Percentiles rank a stretch among this genome's conserved stretches.
Conservation (phyloP, 345 rosid genomes). For the Adansonia digitata region DNA sequence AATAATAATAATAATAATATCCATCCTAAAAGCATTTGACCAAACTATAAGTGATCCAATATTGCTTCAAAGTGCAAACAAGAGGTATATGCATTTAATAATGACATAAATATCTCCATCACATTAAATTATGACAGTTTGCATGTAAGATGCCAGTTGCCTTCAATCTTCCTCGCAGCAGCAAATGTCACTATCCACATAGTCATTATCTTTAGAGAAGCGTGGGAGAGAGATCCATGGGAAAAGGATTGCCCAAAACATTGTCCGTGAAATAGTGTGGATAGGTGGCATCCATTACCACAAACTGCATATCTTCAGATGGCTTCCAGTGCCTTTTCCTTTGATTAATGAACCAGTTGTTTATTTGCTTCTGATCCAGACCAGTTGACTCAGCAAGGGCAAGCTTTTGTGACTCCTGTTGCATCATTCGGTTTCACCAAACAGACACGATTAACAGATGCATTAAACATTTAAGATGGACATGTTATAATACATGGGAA, state of each 20-base stretch:
- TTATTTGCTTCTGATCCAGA: slow-evolving; percentile 92
- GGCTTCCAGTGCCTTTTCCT: slow-evolving; percentile 99
- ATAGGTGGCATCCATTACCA: slow-evolving; percentile 78
- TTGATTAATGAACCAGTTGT: slow-evolving; percentile 99
- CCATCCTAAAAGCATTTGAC: no score
- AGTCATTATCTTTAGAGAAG: slow-evolving; percentile 49
- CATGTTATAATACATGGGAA: background rate
- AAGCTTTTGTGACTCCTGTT: slow-evolving; percentile 88
- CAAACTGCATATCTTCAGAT: slow-evolving; percentile 88
- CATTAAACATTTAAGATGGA: background rate
- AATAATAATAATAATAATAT: no score
- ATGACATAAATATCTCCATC: background rate
- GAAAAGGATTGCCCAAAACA: slow-evolving; percentile 64
- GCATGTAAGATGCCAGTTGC: background rate
- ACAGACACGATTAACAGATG: background rate
- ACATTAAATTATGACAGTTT: no score
- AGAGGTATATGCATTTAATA: background rate
- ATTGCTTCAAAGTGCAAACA: no score
- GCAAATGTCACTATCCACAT: no score
- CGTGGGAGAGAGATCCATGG: slow-evolving; percentile 64
- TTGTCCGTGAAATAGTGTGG: slow-evolving; percentile 82
- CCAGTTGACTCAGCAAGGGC: slow-evolving; percentile 87
- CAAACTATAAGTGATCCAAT: no score
- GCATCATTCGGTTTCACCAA: background rate
- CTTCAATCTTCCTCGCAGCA: no score